Base-by-base conservation (phyloP, 129 eudicot species). In the Erigeron canadensis region DNA sequence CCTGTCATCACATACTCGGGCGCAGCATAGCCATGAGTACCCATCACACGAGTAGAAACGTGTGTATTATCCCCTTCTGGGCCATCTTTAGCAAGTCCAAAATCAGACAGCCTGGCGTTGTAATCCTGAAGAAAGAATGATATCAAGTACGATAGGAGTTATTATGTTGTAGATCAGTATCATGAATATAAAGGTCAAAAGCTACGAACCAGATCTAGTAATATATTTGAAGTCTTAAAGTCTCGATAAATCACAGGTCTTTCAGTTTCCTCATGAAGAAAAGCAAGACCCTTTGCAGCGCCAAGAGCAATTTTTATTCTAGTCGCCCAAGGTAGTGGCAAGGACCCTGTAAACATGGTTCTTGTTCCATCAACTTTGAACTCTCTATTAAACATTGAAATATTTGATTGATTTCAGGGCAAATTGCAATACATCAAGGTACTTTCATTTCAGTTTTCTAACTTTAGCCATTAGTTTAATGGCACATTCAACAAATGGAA, bases 51-150 rank as follows among this genome's bases (percentile, higher is more conserved):
- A 59, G 98, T 91, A 7, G 98, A 88, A 11, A 91, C 94, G 48
- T 91, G 98, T 7, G 98, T 88, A 65, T 91, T 84, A 70, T 91
- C 98, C n/a, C 96, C 98, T 75, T 83, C 95, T 0, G 97, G 97
- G 8, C 92, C 98, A 69, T 93, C 96, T 84, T 90, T 93, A 71
- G 98, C 98, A 65, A 93, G 94, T 73, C 98, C 98, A 77, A 93
- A 93, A 80, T 93, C 98, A 46, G 98, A 93, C 46, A 93, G 95
- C 79, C 89, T 93, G 1, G 96, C 96, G 67, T 90, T 89, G 71
- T 93, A 89, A 28, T 93, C 95, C 98, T 93, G 74, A 21, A 53
- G 28, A 18, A 65, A 76, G 12, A 68, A 65, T 38, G 63, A 48
- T 3, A 34, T n/a, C 16, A 13, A 75, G 18, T 54, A 23, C 57